A percentile compares a stretch with the other conserved stretches of the same genome.
These are phyloP conservation scores for Phytopythium vexans DNA, from an alignment of 352 stramenopile species.

Conservation along the genomic window DNA sequence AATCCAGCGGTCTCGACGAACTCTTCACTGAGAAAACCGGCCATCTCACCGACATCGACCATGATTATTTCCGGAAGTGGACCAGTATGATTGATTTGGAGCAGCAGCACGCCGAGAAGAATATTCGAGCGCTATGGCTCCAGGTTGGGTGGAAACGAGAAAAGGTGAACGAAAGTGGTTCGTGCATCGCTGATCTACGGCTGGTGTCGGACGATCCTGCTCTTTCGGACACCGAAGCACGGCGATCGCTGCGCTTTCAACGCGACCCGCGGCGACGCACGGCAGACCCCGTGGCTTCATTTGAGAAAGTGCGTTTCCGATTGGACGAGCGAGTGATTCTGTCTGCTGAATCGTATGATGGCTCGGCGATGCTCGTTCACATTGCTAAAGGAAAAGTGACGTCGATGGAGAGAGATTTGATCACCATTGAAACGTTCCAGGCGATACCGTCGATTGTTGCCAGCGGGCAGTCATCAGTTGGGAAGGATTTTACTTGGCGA, in stretches of 20 bases:
- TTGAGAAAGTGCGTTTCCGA: conserved; percentile 56
- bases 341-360: conserved; percentile 67
- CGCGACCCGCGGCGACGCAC: conserved; percentile 34
- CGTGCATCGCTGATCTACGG: conserved; percentile 53
- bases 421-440: conserved; percentile 59
- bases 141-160: conserved; percentile 59
- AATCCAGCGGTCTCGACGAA: conserved; percentile 68
- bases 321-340: conserved; percentile 74
- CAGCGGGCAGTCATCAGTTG: conserved; percentile 53
- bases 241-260: conserved; percentile 45
- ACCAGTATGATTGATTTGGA: conserved; percentile 71
- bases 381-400: conserved; percentile 48
- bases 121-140: conserved; percentile 65
- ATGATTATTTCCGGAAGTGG: conserved; percentile 74
- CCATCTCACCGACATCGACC: conserved; percentile 50
- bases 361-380: conserved; percentile 60
- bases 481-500: conserved; percentile 59
- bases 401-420: conserved; percentile 36
- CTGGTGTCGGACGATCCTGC: conserved; percentile 42
- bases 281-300: conserved; percentile 14
- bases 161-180: conserved; percentile 36
- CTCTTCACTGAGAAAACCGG: conserved; percentile 54
- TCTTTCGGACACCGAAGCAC: conserved; percentile 24
- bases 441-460: conserved; percentile 56
- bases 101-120: conserved; percentile 69